These are phyloP conservation scores for Peronosclerospora sorghi DNA, from an alignment of 352 stramenopile genomes.

Conservation along the genomic window DNA sequence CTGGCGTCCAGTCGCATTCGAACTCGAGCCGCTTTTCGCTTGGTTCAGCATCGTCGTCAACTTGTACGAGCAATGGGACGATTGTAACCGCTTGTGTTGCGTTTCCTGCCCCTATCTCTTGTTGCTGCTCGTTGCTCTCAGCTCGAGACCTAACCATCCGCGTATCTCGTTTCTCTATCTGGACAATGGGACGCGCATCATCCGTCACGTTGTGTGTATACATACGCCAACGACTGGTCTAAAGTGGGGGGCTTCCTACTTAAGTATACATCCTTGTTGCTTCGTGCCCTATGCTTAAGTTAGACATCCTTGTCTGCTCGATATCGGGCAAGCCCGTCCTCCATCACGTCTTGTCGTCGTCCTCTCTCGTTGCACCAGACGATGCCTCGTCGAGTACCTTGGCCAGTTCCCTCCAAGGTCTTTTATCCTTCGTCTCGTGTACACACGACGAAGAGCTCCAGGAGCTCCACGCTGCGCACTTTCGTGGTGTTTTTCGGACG, in stretches of 20 bases:
- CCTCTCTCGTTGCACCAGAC: conserved; percentile 5
- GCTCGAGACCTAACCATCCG: too few relatives aligned
- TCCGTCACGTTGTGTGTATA: too few relatives aligned
- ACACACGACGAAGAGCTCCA: conserved; percentile 48
- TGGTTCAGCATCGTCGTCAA: conserved; percentile 21
- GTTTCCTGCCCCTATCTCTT: neutral
- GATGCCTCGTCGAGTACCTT: conserved; percentile 32
- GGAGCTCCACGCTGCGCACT: conserved; percentile 29
- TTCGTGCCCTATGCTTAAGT: conserved; percentile 7
- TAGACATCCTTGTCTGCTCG: conserved; percentile 49
- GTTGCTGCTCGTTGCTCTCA: conserved; percentile 3
- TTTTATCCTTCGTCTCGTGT: conserved; percentile 48
- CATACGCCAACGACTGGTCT: too few relatives aligned
- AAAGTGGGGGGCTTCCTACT: too few relatives aligned
- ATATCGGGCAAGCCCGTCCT: conserved; percentile 54
- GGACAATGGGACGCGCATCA: neutral
- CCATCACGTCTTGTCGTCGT: conserved; percentile 14
- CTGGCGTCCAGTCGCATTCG: conserved; percentile 67
- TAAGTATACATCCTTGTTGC: too few relatives aligned
- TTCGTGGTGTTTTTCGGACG: conserved; percentile 38
- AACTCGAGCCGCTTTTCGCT: conserved; percentile 36
- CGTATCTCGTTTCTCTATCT: too few relatives aligned
- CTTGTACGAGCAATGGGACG: conserved; percentile 34
- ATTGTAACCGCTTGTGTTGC: conserved; percentile 17
- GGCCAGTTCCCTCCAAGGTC: conserved; percentile 47